Conservation (phyloP, 176 grass and related monocot species). For the Oryza coarctata region DNA sequence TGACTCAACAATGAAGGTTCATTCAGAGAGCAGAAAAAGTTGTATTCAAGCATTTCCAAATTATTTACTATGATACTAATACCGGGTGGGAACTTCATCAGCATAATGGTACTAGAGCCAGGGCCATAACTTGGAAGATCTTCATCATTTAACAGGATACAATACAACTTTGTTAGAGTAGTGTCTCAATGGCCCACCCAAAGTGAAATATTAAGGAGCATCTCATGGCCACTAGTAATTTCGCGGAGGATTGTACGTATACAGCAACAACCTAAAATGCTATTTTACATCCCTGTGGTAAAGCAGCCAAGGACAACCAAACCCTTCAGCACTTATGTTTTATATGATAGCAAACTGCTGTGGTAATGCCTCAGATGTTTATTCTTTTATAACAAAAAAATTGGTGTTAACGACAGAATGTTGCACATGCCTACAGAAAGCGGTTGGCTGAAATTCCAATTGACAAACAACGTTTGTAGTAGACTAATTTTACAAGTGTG, state of each 20-base stretch:
- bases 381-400: not conserved
- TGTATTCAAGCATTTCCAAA: not conserved
- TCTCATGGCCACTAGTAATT: constrained; percentile 21
- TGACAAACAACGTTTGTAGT: not conserved
- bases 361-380: not conserved
- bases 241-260: not conserved
- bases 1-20: not conserved
- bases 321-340: not conserved
- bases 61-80: constrained; percentile 22
- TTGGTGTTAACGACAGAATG: not conserved
- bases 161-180: not conserved
- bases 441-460: not conserved
- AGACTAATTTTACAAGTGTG: not conserved
- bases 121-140: not conserved
- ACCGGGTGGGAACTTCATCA: not conserved
- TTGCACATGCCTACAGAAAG: not conserved
- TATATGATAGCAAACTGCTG: not conserved
- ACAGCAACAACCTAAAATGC: constrained; percentile 5
- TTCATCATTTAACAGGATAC: not conserved
- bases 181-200: not conserved
- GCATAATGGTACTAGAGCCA: not conserved
- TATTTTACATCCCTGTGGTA: not conserved
- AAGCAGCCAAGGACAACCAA: not conserved
- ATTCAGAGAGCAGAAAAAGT: not conserved
- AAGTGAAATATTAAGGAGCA: constrained; percentile 12